phyloP scores from a whole-genome alignment of 352 stramenopile species.

The Pythium brachiatum region DNA sequence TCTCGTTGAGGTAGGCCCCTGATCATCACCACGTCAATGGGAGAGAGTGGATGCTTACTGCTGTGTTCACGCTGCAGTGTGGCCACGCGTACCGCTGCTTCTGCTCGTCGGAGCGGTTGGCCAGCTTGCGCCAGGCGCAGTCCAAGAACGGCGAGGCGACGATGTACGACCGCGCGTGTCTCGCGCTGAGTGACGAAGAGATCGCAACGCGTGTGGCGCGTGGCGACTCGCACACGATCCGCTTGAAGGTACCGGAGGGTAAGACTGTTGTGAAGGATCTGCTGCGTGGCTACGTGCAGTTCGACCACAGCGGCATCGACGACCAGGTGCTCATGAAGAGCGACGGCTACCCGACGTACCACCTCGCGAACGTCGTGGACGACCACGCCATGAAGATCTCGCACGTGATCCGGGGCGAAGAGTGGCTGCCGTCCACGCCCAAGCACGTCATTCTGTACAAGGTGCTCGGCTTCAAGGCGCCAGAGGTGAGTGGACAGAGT shows the following conservation, averaged over 20 bases:
- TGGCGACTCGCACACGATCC: slow-evolving; percentile 90
- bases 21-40: neutral
- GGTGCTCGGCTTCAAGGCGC: slow-evolving; percentile 71
- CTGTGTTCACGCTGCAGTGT: slow-evolving; percentile 30
- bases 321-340: slow-evolving; percentile 93
- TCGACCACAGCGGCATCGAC: slow-evolving; percentile 86
- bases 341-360: slow-evolving; percentile 92
- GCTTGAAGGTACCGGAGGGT: slow-evolving; percentile 93
- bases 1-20: slow-evolving; percentile 70
- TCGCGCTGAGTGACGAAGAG: slow-evolving; percentile 88
- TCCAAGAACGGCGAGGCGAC: slow-evolving; percentile 88
- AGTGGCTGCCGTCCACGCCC: slow-evolving; percentile 90
- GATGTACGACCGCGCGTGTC: slow-evolving; percentile 98
- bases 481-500: slow-evolving; percentile 37
- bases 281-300: slow-evolving; percentile 93
- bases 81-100: slow-evolving; percentile 97
- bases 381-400: slow-evolving; percentile 97
- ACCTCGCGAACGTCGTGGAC: slow-evolving; percentile 94
- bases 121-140: slow-evolving; percentile 89
- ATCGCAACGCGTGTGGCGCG: slow-evolving; percentile 86
- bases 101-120: slow-evolving; percentile 93
- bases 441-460: slow-evolving; percentile 92
- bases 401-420: slow-evolving; percentile 96
- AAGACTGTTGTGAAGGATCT: slow-evolving; percentile 95
- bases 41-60: neutral